Conservation (phyloP, 257 asterid genomes). For the Datura wrightii region DNA sequence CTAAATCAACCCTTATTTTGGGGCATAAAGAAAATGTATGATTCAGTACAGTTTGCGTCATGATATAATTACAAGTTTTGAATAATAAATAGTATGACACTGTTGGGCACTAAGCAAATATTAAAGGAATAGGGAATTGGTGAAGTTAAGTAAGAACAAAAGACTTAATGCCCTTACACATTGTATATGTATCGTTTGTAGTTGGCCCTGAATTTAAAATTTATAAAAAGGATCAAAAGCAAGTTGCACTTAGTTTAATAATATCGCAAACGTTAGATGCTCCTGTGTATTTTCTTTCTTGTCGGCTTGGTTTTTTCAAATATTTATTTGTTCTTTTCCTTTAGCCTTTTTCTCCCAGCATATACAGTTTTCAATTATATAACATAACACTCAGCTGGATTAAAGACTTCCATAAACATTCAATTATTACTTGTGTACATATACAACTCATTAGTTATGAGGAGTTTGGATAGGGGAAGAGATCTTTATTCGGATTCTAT, state of each 20-base stretch:
- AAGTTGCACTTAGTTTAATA: conserved; percentile 11
- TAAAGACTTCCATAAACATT: background rate
- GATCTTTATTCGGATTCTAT: background rate
- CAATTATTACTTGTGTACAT: background rate
- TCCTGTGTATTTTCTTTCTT: background rate
- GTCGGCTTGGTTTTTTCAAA: background rate
- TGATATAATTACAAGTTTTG: background rate
- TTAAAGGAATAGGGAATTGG: background rate
- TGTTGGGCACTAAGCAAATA: background rate
- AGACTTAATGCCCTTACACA: background rate
- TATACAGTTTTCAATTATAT: background rate
- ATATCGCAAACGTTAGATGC: background rate
- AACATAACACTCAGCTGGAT: background rate
- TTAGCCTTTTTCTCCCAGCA: background rate
- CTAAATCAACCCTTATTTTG: background rate
- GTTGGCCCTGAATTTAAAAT: background rate
- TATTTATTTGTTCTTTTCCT: background rate
- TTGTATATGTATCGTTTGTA: background rate
- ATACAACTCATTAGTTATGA: background rate
- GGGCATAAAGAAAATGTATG: background rate
- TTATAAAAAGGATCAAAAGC: background rate
- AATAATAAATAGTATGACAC: background rate
- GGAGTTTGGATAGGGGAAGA: background rate
- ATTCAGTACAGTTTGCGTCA: background rate
- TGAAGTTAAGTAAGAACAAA: background rate